A percentile compares a stretch with the other conserved stretches of the same genome.
Evolutionary conservation across 2,329 filamentous ascomycete genomes (phyloP).

Genomic region (Botrytis sinoallii): DNA sequence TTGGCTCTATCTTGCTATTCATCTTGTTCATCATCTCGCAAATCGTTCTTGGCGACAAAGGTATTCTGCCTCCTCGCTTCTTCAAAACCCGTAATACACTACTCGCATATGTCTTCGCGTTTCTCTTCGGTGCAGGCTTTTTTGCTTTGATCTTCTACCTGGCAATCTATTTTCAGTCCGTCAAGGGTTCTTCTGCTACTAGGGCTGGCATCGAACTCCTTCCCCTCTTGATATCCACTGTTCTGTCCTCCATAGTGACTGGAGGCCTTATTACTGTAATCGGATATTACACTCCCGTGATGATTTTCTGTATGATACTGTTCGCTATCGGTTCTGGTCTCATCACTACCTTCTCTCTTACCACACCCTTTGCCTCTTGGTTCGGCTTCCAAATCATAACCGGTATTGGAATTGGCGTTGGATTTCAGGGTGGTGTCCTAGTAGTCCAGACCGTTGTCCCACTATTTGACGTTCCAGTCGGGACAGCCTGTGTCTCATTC

Average conservation of each 20-base stretch:
- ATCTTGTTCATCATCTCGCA: slow-evolving; percentile 37
- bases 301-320: slow-evolving; percentile 42
- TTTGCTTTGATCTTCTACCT: slow-evolving; percentile 37
- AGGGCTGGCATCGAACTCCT: slow-evolving; percentile 45
- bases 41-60: slow-evolving; percentile 35
- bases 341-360: slow-evolving; percentile 42
- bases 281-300: slow-evolving; percentile 47
- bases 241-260: slow-evolving; percentile 43
- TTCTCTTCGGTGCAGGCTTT: slow-evolving; percentile 33
- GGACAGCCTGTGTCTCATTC: slow-evolving; percentile 54
- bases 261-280: slow-evolving; percentile 41
- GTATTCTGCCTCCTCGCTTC: slow-evolving; percentile 42
- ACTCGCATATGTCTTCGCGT: slow-evolving; percentile 25
- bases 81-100: slow-evolving; percentile 31
- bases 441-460: slow-evolving; percentile 50
- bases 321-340: slow-evolving; percentile 43
- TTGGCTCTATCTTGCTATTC: slow-evolving; percentile 35
- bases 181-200: slow-evolving; percentile 41
- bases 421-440: slow-evolving; percentile 30
- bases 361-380: slow-evolving; percentile 48
- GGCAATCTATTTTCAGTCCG: slow-evolving; percentile 38
- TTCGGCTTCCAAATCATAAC: slow-evolving; percentile 56
- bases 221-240: slow-evolving; percentile 43
- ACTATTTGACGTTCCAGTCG: slow-evolving; percentile 49
- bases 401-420: slow-evolving; percentile 28